These are phyloP conservation scores for Leucoagaricus sp. DNA, from an alignment of 1,284 basidiomycete genomes.

Conservation along the genomic window DNA sequence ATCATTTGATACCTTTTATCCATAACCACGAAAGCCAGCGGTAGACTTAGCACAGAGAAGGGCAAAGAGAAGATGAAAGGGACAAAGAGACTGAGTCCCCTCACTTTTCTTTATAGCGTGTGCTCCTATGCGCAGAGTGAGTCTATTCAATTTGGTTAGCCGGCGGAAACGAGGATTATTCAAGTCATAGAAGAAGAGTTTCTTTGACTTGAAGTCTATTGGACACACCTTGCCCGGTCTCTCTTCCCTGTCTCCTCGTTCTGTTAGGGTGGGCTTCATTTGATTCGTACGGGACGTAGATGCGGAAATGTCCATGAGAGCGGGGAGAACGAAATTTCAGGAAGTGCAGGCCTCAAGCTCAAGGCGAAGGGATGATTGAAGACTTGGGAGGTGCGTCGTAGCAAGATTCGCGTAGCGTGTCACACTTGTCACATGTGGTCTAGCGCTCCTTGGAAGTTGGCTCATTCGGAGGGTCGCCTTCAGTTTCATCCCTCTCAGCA, in stretches of 20 bases:
- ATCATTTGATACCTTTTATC: constrained; percentile 50
- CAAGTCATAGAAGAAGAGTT: neutral
- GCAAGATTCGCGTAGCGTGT: no score
- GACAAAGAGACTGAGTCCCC: neutral
- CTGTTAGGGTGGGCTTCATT: neutral
- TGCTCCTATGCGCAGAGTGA: constrained; percentile 7
- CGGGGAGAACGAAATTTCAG: neutral
- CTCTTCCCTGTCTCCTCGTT: constrained; percentile 1
- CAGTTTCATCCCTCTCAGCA: no score
- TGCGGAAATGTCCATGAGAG: constrained; percentile 1
- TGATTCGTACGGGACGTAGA: neutral
- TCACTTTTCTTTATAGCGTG: constrained; percentile 14
- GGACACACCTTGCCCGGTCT: constrained; percentile 10
- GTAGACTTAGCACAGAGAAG: neutral
- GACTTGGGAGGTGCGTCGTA: no score
- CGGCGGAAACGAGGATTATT: neutral
- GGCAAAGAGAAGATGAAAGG: neutral
- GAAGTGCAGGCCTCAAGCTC: neutral
- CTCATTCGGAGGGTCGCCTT: no score
- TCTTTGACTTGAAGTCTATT: constrained; percentile 3
- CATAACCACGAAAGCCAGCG: constrained; percentile 1
- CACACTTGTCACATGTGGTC: no score
- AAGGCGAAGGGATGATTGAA: neutral
- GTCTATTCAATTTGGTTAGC: neutral
- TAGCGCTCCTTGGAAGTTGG: no score